A percentile compares a stretch with the other conserved stretches of the same genome.
These are phyloP conservation scores for Arabis hirsuta DNA, from an alignment of 345 rosid species.

Conservation along the genomic window DNA sequence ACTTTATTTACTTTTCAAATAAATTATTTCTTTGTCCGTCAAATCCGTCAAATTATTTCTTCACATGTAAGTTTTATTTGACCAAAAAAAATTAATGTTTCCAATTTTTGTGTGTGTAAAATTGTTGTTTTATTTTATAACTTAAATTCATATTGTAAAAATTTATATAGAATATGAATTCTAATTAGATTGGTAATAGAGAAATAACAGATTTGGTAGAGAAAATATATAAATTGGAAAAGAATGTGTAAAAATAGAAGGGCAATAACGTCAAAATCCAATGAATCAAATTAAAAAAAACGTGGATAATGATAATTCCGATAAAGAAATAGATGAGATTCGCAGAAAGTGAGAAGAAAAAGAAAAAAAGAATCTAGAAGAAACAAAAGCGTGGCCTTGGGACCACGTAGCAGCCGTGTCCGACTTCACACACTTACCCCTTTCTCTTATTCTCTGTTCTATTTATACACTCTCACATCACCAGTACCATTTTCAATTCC, in stretches of 20 bases:
- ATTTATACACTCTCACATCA: constrained; percentile 24
- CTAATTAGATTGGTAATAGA: no score
- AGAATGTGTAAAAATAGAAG: not conserved
- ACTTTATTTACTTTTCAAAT: no score
- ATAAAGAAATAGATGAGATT: constrained; percentile 28
- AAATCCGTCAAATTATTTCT: no score
- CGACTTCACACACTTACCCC: constrained; percentile 15
- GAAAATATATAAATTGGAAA: no score
- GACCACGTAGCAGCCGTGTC: constrained; percentile 41
- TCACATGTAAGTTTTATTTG: no score
- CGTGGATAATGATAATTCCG: constrained; percentile 24
- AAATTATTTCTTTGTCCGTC: no score
- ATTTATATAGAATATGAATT: no score
- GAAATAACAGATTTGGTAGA: no score
- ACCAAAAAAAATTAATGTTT: no score
- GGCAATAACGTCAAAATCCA: not conserved
- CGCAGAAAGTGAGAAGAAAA: not conserved
- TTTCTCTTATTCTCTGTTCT: not conserved
- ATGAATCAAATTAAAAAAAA: not conserved
- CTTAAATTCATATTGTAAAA: no score
- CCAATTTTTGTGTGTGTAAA: no score
- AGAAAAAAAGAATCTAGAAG: constrained; percentile 25
- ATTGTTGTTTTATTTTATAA: no score
- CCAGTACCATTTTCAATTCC: not conserved
- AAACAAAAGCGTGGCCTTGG: constrained; percentile 14